Base-by-base conservation (phyloP, 1,139 yeast species). In the Yarrowia galli region DNA sequence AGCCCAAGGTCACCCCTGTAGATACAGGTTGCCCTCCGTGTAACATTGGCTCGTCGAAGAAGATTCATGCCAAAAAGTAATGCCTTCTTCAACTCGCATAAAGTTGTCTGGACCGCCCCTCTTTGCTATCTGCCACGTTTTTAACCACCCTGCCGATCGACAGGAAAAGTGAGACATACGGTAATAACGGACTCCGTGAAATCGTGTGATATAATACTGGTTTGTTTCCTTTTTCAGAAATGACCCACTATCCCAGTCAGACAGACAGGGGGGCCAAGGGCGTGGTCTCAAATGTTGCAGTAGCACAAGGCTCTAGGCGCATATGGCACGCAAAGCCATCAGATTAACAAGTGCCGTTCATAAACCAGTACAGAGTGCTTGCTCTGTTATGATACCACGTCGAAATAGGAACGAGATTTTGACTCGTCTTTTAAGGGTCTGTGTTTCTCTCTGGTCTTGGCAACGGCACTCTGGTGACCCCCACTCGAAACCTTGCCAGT, bases 401-500 rank as follows among this genome's bases (percentile, higher is more conserved):
- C 32, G 35, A 2, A 16, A 1, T 25, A 13, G 15, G 28, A 12
- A 12, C 3, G 46, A 10, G 20, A 45, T 15, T 20, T 45, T 45
- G 32, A 23, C 49, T 45, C 49, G 40, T 15, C 0, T 10, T 23
- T 25, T n/a, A 23, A 23, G 32, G 35, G 51, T 15, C 28, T 45
- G 18, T 15, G 1, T 15, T 45, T 16, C 10, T 1, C 38, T 51
- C 56, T 18, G 56, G 42, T 51, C 56, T 51, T 51, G 56, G 56
- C 56, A 51, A 51, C 56, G 56, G 56, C 56, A 51, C 42, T n/a
- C n/a, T 23, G 18, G 23, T 51, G 56, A 51, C 56, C 56, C 56
- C 56, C 56, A 51, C 56, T 32, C 56, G 56, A 51, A 51, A 51
- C 56, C 18, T 35, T 28, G 25, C 15, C 0, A 2, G 5, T 32